phyloP scores from a whole-genome alignment of 164 flowering plant species.

The Vitis riparia region DNA sequence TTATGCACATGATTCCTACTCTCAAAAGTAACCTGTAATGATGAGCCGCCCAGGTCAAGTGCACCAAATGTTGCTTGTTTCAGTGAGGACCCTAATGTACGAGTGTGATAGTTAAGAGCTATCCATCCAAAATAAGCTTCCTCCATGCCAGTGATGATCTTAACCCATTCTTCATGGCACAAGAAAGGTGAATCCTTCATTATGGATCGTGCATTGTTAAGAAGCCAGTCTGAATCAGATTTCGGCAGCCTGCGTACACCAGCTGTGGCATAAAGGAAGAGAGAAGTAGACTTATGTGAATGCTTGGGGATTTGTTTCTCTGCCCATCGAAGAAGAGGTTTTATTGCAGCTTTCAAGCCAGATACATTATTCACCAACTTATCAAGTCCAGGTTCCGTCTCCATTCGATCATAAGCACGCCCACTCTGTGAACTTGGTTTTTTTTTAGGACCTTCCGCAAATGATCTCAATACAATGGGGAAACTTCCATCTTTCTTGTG shows the following conservation, averaged over 20 bases:
- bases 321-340: constrained; percentile 91
- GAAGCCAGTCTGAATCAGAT: constrained; percentile 84
- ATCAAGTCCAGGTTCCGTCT: constrained; percentile 96
- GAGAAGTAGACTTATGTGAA: constrained; percentile 74
- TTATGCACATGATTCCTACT: constrained; percentile 40
- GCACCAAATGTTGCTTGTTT: constrained; percentile 80
- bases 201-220: constrained; percentile 77
- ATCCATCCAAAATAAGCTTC: constrained; percentile 99
- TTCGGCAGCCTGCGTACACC: constrained; percentile 84
- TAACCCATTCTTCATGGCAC: constrained; percentile 80
- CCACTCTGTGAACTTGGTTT: constrained; percentile 55
- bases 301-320: constrained; percentile 86
- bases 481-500: constrained; percentile 41
- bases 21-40: constrained; percentile 97
- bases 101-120: constrained; percentile 79
- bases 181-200: constrained; percentile 63
- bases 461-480: constrained; percentile 60
- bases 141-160: constrained; percentile 79
- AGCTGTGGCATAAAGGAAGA: constrained; percentile 92
- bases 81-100: constrained; percentile 61
- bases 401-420: constrained; percentile 93
- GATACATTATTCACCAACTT: constrained; percentile 75
- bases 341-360: constrained; percentile 70
- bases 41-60: constrained; percentile 97
- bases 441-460: constrained; percentile 47